Conservation (phyloP, 768 basidiomycete species). For the Hysterangium stoloniferum region DNA sequence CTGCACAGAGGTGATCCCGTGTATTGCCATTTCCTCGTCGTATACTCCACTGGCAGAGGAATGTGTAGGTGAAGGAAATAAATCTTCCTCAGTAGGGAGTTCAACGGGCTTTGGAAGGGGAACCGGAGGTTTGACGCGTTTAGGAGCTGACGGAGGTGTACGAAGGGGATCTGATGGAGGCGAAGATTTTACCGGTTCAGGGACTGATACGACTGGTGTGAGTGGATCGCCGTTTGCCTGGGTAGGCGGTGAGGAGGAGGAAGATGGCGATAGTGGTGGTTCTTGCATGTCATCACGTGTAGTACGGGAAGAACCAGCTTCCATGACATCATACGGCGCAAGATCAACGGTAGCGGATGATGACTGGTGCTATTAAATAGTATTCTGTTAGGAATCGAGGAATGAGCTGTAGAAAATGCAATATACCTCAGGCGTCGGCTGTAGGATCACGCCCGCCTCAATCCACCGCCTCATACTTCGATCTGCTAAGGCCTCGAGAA, state of each 20-base stretch:
- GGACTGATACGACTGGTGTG: neutral
- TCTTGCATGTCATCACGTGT: too few species aligned
- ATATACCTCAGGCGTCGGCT: constrained; percentile 34
- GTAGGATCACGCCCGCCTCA: constrained; percentile 62
- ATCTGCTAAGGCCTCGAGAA: constrained; percentile 91
- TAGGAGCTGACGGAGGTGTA: neutral
- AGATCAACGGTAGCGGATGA: constrained; percentile 1
- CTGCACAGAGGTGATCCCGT: constrained; percentile 1
- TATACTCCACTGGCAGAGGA: constrained; percentile 1
- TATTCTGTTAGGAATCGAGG: neutral
- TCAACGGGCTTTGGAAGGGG: constrained; percentile 62
- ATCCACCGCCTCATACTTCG: constrained; percentile 82
- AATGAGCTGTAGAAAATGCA: neutral
- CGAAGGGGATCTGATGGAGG: neutral
- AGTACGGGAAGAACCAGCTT: neutral
- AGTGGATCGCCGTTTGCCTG: neutral
- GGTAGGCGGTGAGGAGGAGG: neutral
- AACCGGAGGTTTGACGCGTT: constrained; percentile 16
- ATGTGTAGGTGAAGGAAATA: constrained; percentile 34
- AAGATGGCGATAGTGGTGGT: neutral
- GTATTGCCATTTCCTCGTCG: constrained; percentile 4
- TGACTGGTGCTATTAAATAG: neutral
- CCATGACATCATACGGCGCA: neutral
- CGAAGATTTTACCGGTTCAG: neutral
- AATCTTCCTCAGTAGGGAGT: constrained; percentile 58